phyloP scores from a whole-genome alignment of 1,139 yeast species.

The Saccharomycopsis crataegensis region DNA sequence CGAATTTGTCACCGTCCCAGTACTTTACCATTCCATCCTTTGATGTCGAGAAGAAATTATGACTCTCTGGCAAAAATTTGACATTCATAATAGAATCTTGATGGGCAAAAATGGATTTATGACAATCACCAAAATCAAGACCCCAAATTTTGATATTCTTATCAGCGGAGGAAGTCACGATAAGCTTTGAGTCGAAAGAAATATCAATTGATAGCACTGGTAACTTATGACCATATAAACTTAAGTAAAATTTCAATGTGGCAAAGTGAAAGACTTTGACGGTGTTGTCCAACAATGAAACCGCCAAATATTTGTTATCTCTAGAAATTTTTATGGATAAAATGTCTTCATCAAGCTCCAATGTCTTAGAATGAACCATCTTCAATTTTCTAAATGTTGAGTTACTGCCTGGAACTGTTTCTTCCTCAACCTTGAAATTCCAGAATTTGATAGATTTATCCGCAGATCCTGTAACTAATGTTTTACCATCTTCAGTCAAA shows the following conservation, averaged over 20 bases:
- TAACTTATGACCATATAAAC: conserved; percentile 90
- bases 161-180: conserved; percentile 92
- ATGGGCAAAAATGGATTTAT: conserved; percentile 91
- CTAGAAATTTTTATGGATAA: conserved; percentile 78
- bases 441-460: conserved; percentile 88
- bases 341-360: conserved; percentile 83
- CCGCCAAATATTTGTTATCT: conserved; percentile 69
- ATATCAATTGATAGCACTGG: conserved; percentile 91
- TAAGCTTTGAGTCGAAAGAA: conserved; percentile 75
- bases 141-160: conserved; percentile 98
- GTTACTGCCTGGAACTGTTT: conserved; percentile 59
- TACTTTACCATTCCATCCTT: conserved; percentile 87
- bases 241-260: conserved; percentile 75
- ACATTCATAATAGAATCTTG: conserved; percentile 93
- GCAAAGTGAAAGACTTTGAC: conserved; percentile 90
- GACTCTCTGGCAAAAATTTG: conserved; percentile 72
- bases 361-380: conserved; percentile 66
- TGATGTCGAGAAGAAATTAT: conserved; percentile 83
- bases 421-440: conserved; percentile 67
- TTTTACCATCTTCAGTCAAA: conserved; percentile 76
- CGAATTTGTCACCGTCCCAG: conserved; percentile 98
- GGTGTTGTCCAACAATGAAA: conserved; percentile 82
- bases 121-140: conserved; percentile 97
- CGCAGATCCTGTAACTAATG: conserved; percentile 86
- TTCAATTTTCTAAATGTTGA: conserved; percentile 45